Base-by-base conservation (phyloP, 768 basidiomycete species). In the Dioszegia hungarica region DNA sequence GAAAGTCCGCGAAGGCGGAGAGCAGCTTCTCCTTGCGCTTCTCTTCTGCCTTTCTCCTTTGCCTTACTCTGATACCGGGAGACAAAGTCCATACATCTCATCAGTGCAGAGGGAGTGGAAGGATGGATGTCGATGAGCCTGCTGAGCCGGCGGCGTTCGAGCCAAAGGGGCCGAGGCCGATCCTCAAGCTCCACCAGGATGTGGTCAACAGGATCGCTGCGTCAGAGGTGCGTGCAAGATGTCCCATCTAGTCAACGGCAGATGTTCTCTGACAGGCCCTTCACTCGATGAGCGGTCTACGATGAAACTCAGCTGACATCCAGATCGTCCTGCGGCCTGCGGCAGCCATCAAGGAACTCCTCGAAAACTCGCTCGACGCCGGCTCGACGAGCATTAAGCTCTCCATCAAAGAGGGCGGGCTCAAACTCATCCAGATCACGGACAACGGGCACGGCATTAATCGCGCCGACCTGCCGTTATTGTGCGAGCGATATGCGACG, bases 391-490 rank as follows among this genome's bases (percentile, higher is more conserved):
- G 85, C 0, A 90, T 98, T 71, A 85, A 86, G 34, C 80, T 98
- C 50, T 89, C 85, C 0, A 81, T 93, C 64, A 97, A 95, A 76
- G 94, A 99, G 61, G 95, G 94, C 0, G 95, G 95, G 3, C 79
- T 97, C 79, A 98, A 94, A 73, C 79, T 93, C 15, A 81, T 98
- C 34, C 90, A 95, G 77, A 93, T 98, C 50, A 89, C 92, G 68
- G 95, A 99, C 71, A 95, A 99, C 72, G 94, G 95, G 0, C 89
- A 84, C 76, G 95, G 94, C 2, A 97, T 98, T 68, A 83, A 87
- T 44, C 90, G 88, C 84, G 72, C 80, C 8, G 93, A 97, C 68
- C 79, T 99, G 2, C 86, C 90, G 1, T 86, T 99, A 20, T 81
- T 99, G 5, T 93, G 94, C 37, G 88, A 93, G 74, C 81, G 95